These are phyloP conservation scores for Camellia sinensis DNA, from an alignment of 148 eudicot species.

Conservation along the genomic window DNA sequence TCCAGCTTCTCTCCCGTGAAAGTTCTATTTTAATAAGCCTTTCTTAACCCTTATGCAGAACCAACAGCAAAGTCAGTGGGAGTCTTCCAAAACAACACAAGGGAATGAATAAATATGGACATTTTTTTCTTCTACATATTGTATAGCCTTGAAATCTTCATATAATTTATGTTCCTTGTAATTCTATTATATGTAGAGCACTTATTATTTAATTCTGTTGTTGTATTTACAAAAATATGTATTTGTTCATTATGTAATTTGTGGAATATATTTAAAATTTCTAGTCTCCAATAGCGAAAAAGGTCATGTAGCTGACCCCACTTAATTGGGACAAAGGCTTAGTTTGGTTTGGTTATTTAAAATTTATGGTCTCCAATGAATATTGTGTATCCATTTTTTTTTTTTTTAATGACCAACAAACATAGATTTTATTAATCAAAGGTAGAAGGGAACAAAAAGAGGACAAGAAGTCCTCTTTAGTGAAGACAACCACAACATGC, in stretches of 20 bases:
- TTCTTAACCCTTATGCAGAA: conserved; percentile 24
- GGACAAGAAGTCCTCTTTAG: too few relatives aligned
- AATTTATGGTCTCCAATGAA: too few relatives aligned
- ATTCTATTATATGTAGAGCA: not conserved
- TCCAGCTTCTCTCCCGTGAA: conserved; percentile 16
- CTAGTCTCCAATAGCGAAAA: not conserved
- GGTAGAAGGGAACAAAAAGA: too few relatives aligned
- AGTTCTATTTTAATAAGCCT: not conserved
- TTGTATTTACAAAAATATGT: not conserved
- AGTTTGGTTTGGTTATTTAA: too few relatives aligned
- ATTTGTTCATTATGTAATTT: not conserved
- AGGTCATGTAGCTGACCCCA: too few relatives aligned
- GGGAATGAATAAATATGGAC: not conserved
- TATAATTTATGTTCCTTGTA: not conserved
- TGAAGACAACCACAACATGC: too few relatives aligned
- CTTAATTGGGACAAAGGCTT: too few relatives aligned
- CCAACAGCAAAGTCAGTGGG: conserved; percentile 18
- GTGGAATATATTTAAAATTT: not conserved
- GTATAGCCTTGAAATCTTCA: not conserved
- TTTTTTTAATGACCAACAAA: too few relatives aligned
- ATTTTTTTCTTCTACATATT: not conserved
- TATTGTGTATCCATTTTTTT: too few relatives aligned
- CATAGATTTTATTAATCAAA: too few relatives aligned
- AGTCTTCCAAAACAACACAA: conserved; percentile 10
- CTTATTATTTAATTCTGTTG: not conserved